Conservation (phyloP, 495 filamentous ascomycete genomes). For the Penicillium paradoxum region DNA sequence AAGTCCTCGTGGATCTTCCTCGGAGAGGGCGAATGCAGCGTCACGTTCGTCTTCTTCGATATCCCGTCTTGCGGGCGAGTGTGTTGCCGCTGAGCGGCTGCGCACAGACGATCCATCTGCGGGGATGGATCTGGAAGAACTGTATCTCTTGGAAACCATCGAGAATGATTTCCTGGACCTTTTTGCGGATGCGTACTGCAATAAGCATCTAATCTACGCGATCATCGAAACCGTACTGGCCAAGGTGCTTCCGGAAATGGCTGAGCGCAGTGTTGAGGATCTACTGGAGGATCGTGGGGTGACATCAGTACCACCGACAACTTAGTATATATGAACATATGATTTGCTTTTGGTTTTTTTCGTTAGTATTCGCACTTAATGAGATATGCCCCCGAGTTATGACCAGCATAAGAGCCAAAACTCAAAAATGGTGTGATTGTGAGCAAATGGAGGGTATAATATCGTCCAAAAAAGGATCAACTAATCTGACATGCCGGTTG, state of each 20-base stretch:
- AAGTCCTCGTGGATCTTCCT: conserved; percentile 4
- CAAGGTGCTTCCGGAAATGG: conserved; percentile 77
- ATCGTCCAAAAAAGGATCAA: conserved; percentile 7
- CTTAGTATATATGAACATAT: conserved; percentile 3
- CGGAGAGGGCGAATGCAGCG: conserved; percentile 5
- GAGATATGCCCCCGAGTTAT: conserved; percentile 8
- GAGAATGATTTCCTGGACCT: conserved; percentile 58
- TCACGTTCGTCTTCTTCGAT: conserved; percentile 6
- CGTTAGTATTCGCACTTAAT: conserved; percentile 5
- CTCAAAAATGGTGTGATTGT: conserved; percentile 8
- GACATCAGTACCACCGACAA: conserved; percentile 11
- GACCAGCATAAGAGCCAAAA: conserved; percentile 5
- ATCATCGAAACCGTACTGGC: conserved; percentile 74
- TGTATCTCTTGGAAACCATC: conserved; percentile 39
- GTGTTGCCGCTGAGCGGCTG: conserved; percentile 3
- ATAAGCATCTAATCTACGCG: conserved; percentile 80
- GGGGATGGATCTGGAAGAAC: conserved; percentile 29
- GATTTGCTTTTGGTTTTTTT: neutral
- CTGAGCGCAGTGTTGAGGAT: conserved; percentile 64
- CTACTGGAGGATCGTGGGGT: conserved; percentile 67
- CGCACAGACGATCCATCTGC: conserved; percentile 16
- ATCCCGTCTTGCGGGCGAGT: neutral
- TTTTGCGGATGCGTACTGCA: conserved; percentile 77
- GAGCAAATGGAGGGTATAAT: conserved; percentile 22
- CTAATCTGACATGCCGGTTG: conserved; percentile 18